These are phyloP conservation scores for Macrophomina tecta DNA, from an alignment of 2,329 filamentous ascomycete species.

Conservation along the genomic window DNA sequence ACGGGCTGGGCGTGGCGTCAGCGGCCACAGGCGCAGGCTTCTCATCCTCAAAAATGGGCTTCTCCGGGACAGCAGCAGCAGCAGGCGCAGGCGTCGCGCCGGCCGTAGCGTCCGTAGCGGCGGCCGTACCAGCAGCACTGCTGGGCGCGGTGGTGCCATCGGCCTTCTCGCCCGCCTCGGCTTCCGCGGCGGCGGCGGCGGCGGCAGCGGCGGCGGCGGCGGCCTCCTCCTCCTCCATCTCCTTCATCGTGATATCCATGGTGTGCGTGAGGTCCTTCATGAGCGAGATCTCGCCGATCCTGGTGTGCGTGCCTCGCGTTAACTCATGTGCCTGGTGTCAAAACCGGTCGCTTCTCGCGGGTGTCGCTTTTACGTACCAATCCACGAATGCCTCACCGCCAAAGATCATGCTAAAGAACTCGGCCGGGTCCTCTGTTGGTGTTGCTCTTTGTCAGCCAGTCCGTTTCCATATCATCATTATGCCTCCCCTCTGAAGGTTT, in stretches of 20 bases:
- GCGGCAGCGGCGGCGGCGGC: slow-evolving; percentile 60
- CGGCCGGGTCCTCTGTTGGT: slow-evolving; percentile 78
- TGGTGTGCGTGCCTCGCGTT: slow-evolving; percentile 28
- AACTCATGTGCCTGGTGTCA: not conserved
- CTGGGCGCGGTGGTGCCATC: slow-evolving; percentile 28
- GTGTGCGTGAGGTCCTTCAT: slow-evolving; percentile 98
- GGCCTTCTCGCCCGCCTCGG: slow-evolving; percentile 43
- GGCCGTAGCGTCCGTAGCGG: not conserved
- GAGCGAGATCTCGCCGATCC: slow-evolving; percentile 94
- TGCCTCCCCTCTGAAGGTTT: not conserved
- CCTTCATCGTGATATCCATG: slow-evolving; percentile 95
- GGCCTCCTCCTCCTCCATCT: slow-evolving; percentile 72
- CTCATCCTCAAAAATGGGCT: slow-evolving; percentile 36
- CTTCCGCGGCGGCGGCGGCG: slow-evolving; percentile 60
- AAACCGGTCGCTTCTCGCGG: not conserved
- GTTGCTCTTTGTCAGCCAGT: not conserved
- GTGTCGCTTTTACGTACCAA: slow-evolving; percentile 56
- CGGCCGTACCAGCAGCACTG: slow-evolving; percentile 47
- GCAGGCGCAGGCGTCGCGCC: slow-evolving; percentile 43
- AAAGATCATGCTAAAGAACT: slow-evolving; percentile 99
- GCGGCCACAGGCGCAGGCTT: slow-evolving; percentile 27
- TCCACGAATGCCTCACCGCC: slow-evolving; percentile 95
- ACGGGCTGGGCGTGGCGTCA: slow-evolving; percentile 30
- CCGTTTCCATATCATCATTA: not conserved
- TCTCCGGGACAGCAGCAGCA: slow-evolving; percentile 46